Base-by-base conservation (phyloP, 1,284 basidiomycete genomes). In the Leucoagaricus sp. region DNA sequence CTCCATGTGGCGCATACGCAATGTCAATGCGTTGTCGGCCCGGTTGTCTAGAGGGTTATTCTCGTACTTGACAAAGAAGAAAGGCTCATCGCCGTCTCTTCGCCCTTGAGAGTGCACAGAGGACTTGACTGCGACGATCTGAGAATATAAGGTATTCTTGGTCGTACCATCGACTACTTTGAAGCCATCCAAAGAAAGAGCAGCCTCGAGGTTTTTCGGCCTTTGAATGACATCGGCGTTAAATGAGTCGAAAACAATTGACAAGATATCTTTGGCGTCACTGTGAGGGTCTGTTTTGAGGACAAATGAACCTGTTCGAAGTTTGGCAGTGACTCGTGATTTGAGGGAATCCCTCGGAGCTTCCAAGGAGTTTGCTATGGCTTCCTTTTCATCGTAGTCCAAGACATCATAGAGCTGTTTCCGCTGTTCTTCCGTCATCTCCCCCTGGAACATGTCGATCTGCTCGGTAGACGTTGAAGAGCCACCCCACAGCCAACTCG, bases 1-100 rank as follows among this genome's bases (percentile, higher is more conserved):
- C 73, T 99, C 96, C 87, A 98, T 92, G 66, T 96, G 94, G 5
- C 95, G 86, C 91, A 99, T 94, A 58, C 87, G 88, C 53, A 98
- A 85, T 5, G 90, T 91, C 55, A 99, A 75, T 0, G 91, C 94
- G 65, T 85, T 97, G 70, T 99, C 96, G 33, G 98, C 96, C 44
- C 94, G 86, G 53, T 91, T 88, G 70, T 98, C 94, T 41, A 98
- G 77, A 7, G 97, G 98, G 63, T 94, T 96, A 59, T 89, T 87
- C 75, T 99, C 98, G 63, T 96, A 93, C 67, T 92, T 93, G 65
- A 97, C 75, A 64, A 84, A 93, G 72, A 99, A 95, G 80, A 99
- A 98, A 1, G 96, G 92, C 19, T 79, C 73, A 15, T 66, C 61
- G 49, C 75, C 71, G 55, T 52, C 64, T 60, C 55, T 68, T 36